Evolutionary conservation across 352 stramenopile genomes (phyloP).

Genomic region (Phytophthora crassamura): DNA sequence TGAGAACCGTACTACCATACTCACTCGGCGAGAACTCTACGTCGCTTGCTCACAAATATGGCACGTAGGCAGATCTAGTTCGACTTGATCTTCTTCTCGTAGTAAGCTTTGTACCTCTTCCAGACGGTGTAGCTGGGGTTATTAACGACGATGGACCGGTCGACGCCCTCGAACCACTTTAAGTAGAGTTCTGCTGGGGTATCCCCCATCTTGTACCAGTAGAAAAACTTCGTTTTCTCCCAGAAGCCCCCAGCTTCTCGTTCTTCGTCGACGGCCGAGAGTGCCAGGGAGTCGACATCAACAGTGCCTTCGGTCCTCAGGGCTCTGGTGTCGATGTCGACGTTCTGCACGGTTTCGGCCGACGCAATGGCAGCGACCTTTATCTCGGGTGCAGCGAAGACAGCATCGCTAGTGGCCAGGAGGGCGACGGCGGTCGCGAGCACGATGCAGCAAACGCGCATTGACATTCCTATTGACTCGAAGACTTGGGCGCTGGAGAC

Average conservation of each 20-base stretch:
- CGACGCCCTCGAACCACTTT: conserved; percentile 21
- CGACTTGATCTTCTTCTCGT: neutral
- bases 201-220: conserved; percentile 16
- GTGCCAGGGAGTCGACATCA: too few relatives aligned
- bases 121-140: conserved; percentile 23
- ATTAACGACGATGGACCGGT: conserved; percentile 11
- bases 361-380: conserved; percentile 1
- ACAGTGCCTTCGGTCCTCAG: neutral
- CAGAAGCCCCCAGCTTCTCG: conserved; percentile 2
- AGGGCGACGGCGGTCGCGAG: conserved; percentile 8
- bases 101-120: conserved; percentile 20
- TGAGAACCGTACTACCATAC: too few relatives aligned
- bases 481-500: conserved; percentile 4
- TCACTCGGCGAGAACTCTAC: neutral
- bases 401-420: conserved; percentile 6
- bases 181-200: conserved; percentile 17
- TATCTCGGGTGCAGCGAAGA: neutral
- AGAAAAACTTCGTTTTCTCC: conserved; percentile 19
- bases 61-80: neutral
- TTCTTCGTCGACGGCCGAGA: neutral
- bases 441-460: conserved; percentile 8
- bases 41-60: neutral
- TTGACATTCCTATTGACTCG: neutral
- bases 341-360: conserved; percentile 2
- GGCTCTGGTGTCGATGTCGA: neutral